Evolutionary conservation across 2,329 filamentous ascomycete genomes (phyloP), one percentile per base, ranked within the genome.

Genomic region (Chalara sp.): DNA sequence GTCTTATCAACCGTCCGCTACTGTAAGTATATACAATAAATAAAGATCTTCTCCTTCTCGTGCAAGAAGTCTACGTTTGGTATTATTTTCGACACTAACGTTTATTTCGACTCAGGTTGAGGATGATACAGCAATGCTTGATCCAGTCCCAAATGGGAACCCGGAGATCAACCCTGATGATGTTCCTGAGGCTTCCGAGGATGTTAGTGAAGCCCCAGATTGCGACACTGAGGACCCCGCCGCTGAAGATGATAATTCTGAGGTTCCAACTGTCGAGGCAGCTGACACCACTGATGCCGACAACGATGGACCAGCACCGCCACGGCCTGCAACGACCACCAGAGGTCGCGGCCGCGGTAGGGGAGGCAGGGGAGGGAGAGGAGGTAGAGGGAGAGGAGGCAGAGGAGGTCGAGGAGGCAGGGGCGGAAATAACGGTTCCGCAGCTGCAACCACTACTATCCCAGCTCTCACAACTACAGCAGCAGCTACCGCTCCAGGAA

Each of bases 371-470:
- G 7, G 40, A 30, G 48, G 53, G 6, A 48, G 53, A 21, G 47
- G 58, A 30, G 54, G 53, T 31, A 39, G 56, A 46, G 21, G 21
- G 21, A 21, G 21, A 21, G 21, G 21, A 21, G 21, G 21, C 21
- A 21, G 21, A 21, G 21, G 56, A 49, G 50, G 53, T 44, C 55
- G 58, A 41, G 51, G 57, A 46, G 56, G 56, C 32, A 47, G 55
- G 31, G 49, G 52, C 21, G 21, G 21, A 21, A 21, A 21, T 21
- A 21, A 21, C 21, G 21, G 21, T 21, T 21, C 21, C 21, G 21
- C 21, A 21, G 21, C 21, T 21, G 21, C 21, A 21, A 21, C 21
- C 21, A 21, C 21, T 21, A 3, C 21, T 21, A 21, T 21, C 21
- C 21, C 21, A 21, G 21, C 21, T 21, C 21, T 21, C 21, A 21